Evolutionary conservation across 1,284 basidiomycete genomes (phyloP), one percentile per base, ranked within the genome.

Genomic region (Taiwanofungus camphoratus): DNA sequence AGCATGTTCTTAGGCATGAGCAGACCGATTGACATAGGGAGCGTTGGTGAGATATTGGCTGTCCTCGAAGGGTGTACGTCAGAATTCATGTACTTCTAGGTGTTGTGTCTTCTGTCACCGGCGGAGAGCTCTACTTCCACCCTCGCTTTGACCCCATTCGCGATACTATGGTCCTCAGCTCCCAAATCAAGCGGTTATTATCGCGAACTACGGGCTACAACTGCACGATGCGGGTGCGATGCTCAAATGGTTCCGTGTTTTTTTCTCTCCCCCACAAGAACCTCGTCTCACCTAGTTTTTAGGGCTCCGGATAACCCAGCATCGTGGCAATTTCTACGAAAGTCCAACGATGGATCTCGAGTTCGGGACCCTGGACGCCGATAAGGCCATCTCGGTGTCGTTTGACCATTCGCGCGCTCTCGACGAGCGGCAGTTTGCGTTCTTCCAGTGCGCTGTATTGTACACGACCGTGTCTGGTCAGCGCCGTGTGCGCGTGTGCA

Each of bases 41-140:
- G 88, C 1, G 80, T 99, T 45, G 87, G 90, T 84, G 51, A 39
- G 71, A 58, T 23, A 39, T 13, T 5, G 20, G 19, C 33, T 15
- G 16, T 26, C 8, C 19, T 20, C 3, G 6, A 5, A 20, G 16
- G 27, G 13, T 22, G 22, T 19, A 33, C 8, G n/a, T 18, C 15
- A n/a, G 16, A 26, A n/a, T 22, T 18, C 13, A 6, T 19, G 1
- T 33, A 32, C 31, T 23, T 29, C 19, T 31, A 88, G 85, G 82
- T 26, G 66, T 77, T 2, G 72, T 93, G 5, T 64, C 87, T 0
- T 80, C 79, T 0, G 62, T 82, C 13, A 93, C 92, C 1, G 96
- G 96, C n/a, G 96, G 96, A 15, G 92, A 96, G 47, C 60, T 95
- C 1, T 94, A 86, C 67, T 96, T 89, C 70, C 89, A 96, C 59